Percentiles rank a stretch among this genome's conserved stretches.
These are phyloP conservation scores for Cladosporium sp. DNA, from an alignment of 2,329 filamentous ascomycete genomes.

Conservation along the genomic window DNA sequence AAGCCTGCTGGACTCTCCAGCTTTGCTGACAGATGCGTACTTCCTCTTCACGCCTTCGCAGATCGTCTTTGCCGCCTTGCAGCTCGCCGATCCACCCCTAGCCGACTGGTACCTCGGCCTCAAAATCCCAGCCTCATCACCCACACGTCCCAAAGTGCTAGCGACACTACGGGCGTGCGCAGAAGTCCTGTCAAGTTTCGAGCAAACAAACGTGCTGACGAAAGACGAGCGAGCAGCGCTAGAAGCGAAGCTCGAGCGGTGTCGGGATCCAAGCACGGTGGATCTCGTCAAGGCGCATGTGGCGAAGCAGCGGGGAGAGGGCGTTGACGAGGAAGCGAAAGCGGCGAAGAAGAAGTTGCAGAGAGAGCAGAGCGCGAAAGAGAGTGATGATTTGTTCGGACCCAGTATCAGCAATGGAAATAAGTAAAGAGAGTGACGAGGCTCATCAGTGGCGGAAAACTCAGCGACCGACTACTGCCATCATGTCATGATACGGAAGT, in stretches of 20 bases:
- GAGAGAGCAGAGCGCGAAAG: conserved; percentile 35
- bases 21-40: conserved; percentile 88
- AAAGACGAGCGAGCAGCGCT: conserved; percentile 36
- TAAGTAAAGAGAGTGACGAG: too few relatives aligned
- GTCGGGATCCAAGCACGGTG: conserved; percentile 67
- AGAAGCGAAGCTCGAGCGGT: conserved; percentile 65
- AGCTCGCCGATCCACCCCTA: conserved; percentile 67
- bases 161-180: conserved; percentile 37
- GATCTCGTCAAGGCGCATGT: conserved; percentile 66
- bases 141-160: conserved; percentile 32
- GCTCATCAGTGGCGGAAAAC: too few relatives aligned
- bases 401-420: conserved; percentile 14
- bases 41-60: conserved; percentile 94
- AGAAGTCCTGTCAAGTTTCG: conserved; percentile 31
- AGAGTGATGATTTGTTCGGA: conserved; percentile 43
- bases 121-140: conserved; percentile 34
- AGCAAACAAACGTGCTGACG: conserved; percentile 22
- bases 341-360: conserved; percentile 42
- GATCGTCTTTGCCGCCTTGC: conserved; percentile 79
- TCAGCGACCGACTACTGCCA: too few relatives aligned
- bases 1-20: conserved; percentile 65
- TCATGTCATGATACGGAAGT: too few relatives aligned
- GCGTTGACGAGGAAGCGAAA: conserved; percentile 34
- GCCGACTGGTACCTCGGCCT: conserved; percentile 42
- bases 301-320: conserved; percentile 43